phyloP scores from a whole-genome alignment of 2,329 filamentous ascomycete genomes.

The Clathrospora elynae region DNA sequence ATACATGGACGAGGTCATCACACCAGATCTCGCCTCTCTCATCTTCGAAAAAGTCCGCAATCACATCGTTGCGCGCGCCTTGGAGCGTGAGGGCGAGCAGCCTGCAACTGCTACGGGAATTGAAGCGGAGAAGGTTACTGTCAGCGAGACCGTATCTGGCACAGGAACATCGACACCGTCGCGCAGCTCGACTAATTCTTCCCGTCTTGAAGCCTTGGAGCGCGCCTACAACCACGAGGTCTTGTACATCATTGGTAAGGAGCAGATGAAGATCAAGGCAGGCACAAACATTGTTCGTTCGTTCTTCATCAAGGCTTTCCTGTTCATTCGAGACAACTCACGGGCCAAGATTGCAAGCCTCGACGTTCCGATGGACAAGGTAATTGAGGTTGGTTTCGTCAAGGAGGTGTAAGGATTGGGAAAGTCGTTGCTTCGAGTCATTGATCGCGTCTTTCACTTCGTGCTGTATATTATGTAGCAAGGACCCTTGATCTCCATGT shows the following conservation, averaged over 20 bases:
- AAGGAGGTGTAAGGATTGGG: conserved; percentile 69
- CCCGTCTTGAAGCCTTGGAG: conserved; percentile 47
- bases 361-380: conserved; percentile 61
- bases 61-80: conserved; percentile 37
- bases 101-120: conserved; percentile 9
- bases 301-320: conserved; percentile 59
- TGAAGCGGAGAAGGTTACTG: conserved; percentile 1
- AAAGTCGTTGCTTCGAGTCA: no score
- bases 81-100: conserved; percentile 36
- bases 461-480: no score
- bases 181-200: conserved; percentile 29
- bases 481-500: no score
- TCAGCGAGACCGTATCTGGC: conserved; percentile 5
- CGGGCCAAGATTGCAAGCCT: conserved; percentile 69
- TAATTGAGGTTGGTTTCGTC: conserved; percentile 72
- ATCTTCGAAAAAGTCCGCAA: conserved; percentile 64
- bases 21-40: conserved; percentile 60
- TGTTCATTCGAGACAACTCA: conserved; percentile 70
- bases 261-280: conserved; percentile 47
- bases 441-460: no score
- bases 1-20: conserved; percentile 73
- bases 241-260: conserved; percentile 63
- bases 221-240: conserved; percentile 55
- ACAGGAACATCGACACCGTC: conserved; percentile 18
- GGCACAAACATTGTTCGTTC: conserved; percentile 53